Base-by-base conservation (phyloP, 345 rosid species). In the Turnera subulata region DNA sequence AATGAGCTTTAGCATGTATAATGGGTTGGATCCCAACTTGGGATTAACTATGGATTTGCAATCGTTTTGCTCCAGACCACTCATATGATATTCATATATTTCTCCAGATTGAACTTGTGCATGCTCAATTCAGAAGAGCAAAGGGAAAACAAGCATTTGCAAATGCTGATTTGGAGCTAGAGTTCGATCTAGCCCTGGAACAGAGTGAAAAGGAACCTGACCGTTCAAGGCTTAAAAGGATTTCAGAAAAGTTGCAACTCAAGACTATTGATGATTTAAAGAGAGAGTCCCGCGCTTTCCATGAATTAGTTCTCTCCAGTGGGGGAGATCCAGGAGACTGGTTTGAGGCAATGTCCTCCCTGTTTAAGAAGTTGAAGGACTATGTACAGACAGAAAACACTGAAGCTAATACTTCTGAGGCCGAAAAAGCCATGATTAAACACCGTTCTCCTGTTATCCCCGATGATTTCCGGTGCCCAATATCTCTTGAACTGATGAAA, bases 381-480 rank as follows among this genome's bases (percentile, higher is more conserved):
- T 71, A 59, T 55, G 82, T 76, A 38, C 69, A 80, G 33, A 68
- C 50, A 50, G 91, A 80, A 45, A 85, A 68, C 56, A 79, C 89
- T 11, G 86, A 82, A 59, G 71, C 59, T 1, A 88, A 76, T 58
- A 54, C 74, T 50, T 74, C 79, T 21, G 78, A 79, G 18, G 63
- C 68, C 12, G 89, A 80, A 48, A 77, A 67, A 54, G 58, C 63
- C 42, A 56, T 73, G 19, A 47, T 78, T 13, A 89, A 78, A 69
- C 96, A 93, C 68, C 77, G 92, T 20, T 93, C 96, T 62, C 99
- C 99, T 35, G 90, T 93, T 53, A 85, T 89, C 55, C 99, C 99
- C 0, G 99, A 93, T 72, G 95, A 89, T 76, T 93, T 93, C 45
- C 96, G 95, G 15, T 93, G 99, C 74, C 97, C 99, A 0, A 89